Base-by-base conservation (phyloP, 202 grass and related monocot genomes). In the Hordeum pubiflorum region DNA sequence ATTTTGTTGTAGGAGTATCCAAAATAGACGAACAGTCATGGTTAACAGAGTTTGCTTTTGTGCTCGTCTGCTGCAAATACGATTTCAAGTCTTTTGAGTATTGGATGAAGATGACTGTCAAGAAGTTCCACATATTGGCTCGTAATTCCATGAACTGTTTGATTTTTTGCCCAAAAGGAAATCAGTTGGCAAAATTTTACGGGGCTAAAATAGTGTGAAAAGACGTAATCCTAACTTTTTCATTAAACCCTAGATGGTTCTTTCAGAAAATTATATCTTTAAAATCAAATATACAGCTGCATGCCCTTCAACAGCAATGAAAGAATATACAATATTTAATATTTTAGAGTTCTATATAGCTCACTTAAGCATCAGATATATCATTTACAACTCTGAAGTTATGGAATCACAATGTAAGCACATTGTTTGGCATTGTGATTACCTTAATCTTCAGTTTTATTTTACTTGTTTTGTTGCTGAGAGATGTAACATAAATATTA, bases 61-160 rank as follows among this genome's bases (percentile, higher is more conserved):
- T 63, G 59, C 85, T 90, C 86, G 64, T 80, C 67, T 77, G 63
- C 81, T 78, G 81, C 82, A 82, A 87, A 85, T 86, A 61, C 71
- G 72, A 81, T 86, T 86, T 65, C 86, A 85, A 92, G 76, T 89
- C 84, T 87, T 93, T 87, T 91, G 78, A 84, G 26, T 91, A 54
- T 91, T 86, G 92, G 90, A 92, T 82, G 91, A 94, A 89, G 90
- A 84, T 92, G 37, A 78, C 84, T 77, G 77, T 82, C 85, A 84
- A 89, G 87, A 92, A 89, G 92, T 92, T 86, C 44, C 89, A 87
- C 71, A 82, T 94, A 55, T 36, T 87, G 77, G 82, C 92, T 56
- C 87, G 92, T 94, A 94, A 90, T 87, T 95, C 67, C 80, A 76
- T 85, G 71, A 79, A 81, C 79, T 72, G 62, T 79, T 90, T 88